phyloP scores from a whole-genome alignment of 2,329 filamentous ascomycete genomes.

The Pyrenochaeta sp. region DNA sequence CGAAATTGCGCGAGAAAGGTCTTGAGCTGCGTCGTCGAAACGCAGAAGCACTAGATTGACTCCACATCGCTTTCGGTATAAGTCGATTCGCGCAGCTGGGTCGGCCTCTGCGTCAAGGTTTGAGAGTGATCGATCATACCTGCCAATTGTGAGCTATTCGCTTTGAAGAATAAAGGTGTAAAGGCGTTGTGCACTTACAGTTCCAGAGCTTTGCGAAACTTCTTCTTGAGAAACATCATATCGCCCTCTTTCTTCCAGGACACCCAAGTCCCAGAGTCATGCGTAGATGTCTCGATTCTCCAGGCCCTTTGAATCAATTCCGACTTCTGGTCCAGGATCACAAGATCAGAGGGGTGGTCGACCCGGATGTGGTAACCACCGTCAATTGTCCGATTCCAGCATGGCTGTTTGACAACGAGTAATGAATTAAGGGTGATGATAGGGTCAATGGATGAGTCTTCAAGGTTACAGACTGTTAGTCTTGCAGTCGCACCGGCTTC shows the following conservation, averaged over 20 bases:
- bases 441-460: slow-evolving; percentile 29
- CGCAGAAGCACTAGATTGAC: slow-evolving; percentile 34
- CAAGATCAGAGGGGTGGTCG: slow-evolving; percentile 33
- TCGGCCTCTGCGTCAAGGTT: slow-evolving; percentile 2
- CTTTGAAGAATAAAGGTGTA: neutral
- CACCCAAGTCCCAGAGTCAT: too few relatives aligned
- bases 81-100: slow-evolving; percentile 16
- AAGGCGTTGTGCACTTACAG: slow-evolving; percentile 15
- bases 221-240: slow-evolving; percentile 33
- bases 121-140: slow-evolving; percentile 21
- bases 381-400: slow-evolving; percentile 21
- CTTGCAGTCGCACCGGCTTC: slow-evolving; percentile 21
- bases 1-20: slow-evolving; percentile 25
- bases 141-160: slow-evolving; percentile 1
- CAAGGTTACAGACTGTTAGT: slow-evolving; percentile 32
- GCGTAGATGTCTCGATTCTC: slow-evolving; percentile 15
- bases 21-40: slow-evolving; percentile 29
- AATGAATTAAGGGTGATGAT: slow-evolving; percentile 18
- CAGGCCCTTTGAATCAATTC: slow-evolving; percentile 14
- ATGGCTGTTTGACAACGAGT: slow-evolving; percentile 29
- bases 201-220: slow-evolving; percentile 26
- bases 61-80: slow-evolving; percentile 32
- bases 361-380: slow-evolving; percentile 28
- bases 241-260: slow-evolving; percentile 38
- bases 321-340: slow-evolving; percentile 13